These are phyloP conservation scores for Crepidotus variabilis DNA, from an alignment of 768 basidiomycete genomes.

Conservation along the genomic window DNA sequence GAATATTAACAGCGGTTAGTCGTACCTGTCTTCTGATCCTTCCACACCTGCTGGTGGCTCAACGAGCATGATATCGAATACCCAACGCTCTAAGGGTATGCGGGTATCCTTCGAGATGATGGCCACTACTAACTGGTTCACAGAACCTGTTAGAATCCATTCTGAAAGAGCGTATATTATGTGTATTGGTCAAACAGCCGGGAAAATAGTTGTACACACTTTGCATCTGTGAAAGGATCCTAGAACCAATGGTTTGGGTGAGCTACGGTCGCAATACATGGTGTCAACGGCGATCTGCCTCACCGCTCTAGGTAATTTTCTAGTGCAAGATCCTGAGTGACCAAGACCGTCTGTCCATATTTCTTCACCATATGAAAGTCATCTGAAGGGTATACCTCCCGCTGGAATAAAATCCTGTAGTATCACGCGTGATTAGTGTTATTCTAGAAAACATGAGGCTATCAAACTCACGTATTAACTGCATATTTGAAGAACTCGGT, in stretches of 20 bases:
- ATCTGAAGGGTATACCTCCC: slow-evolving; percentile 95
- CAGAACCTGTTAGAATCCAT: slow-evolving; percentile 90
- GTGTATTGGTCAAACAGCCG: background rate
- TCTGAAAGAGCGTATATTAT: slow-evolving; percentile 50
- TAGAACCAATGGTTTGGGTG: slow-evolving; percentile 25
- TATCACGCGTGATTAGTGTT: slow-evolving; percentile 8
- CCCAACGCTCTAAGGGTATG: slow-evolving; percentile 93
- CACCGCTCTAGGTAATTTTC: slow-evolving; percentile 91
- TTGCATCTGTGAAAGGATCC: slow-evolving; percentile 89
- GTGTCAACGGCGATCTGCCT: slow-evolving; percentile 6
- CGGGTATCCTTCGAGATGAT: slow-evolving; percentile 95
- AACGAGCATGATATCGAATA: slow-evolving; percentile 90
- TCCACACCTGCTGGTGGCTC: slow-evolving; percentile 47
- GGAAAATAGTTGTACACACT: slow-evolving; percentile 47
- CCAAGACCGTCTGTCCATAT: slow-evolving; percentile 92
- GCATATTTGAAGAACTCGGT: slow-evolving; percentile 99
- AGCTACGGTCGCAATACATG: background rate
- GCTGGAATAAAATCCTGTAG: slow-evolving; percentile 87
- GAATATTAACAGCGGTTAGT: slow-evolving; percentile 5
- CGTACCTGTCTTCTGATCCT: slow-evolving; percentile 37
- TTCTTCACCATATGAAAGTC: slow-evolving; percentile 99
- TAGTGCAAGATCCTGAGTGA: slow-evolving; percentile 89
- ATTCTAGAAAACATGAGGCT: background rate
- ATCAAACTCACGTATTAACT: slow-evolving; percentile 81
- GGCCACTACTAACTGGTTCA: slow-evolving; percentile 91